Evolutionary conservation across 352 stramenopile genomes (phyloP), one percentile per base, ranked within the genome.

Genomic region (Thalassiosira oceanica): DNA sequence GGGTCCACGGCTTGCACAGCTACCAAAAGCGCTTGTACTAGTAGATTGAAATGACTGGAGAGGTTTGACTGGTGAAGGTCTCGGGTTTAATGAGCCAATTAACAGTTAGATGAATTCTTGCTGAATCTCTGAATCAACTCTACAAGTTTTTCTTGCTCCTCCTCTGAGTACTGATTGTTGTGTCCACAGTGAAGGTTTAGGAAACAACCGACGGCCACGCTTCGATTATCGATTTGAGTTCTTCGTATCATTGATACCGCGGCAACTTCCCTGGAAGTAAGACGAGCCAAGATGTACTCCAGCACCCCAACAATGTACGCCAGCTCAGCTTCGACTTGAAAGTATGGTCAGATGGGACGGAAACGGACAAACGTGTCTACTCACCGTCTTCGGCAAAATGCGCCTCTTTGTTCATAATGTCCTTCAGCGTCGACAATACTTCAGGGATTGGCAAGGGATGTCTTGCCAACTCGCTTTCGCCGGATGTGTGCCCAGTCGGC

Each of bases 1-100:
- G 95, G 57, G 95, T 99, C 35, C 97, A 99, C 87, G 94, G 93
- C 76, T 89, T 99, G 42, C 94, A 99, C 90, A 97, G 93, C 76
- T 99, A 98, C 85, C 75, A 88, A 56, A 91, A 91, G 51, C 56
- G 80, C 21, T 67, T 91, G 7, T 91, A 85, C 62, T 88, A 83
- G 33, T 16, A 11, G 28, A 1, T 61, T 51, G 48, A 57, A 21
- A 5, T 13, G 45, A 39, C 33, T n/a, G 33, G 33, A 39, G 33
- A 39, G 33, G n/a, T n/a, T n/a, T n/a, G n/a, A n/a, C n/a, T n/a
- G n/a, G n/a, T n/a, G n/a, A n/a, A n/a, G n/a, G n/a, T n/a, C n/a
- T n/a, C n/a, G n/a, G n/a, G n/a, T n/a, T n/a, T n/a, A n/a, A n/a
- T n/a, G n/a, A n/a, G n/a, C n/a, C n/a, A n/a, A n/a, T n/a, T n/a